These are phyloP conservation scores for Ilex aquifolium DNA, from an alignment of 257 asterid species.

Conservation along the genomic window DNA sequence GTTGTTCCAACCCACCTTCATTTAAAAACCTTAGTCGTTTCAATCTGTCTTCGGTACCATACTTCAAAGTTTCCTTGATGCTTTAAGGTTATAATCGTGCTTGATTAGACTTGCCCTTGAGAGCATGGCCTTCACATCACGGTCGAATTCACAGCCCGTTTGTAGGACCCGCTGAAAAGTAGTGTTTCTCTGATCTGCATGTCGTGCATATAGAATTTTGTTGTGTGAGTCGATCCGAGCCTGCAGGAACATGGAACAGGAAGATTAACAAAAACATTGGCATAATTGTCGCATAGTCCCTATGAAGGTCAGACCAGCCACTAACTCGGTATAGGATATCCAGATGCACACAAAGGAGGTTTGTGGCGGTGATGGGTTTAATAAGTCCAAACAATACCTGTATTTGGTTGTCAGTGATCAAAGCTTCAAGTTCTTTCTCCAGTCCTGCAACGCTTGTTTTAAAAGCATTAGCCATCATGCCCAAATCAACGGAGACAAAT, in stretches of 20 bases:
- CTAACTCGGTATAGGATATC: slow-evolving; percentile 22
- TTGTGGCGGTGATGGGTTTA: too few species aligned
- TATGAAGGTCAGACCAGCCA: too few species aligned
- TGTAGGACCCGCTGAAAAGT: slow-evolving; percentile 87
- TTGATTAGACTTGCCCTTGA: slow-evolving; percentile 85
- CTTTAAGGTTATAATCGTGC: slow-evolving; percentile 54
- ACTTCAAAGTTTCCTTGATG: slow-evolving; percentile 45
- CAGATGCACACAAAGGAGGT: slow-evolving; percentile 30
- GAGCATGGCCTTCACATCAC: slow-evolving; percentile 77
- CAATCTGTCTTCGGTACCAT: too few species aligned
- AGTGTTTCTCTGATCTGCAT: slow-evolving; percentile 91
- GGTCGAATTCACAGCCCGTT: slow-evolving; percentile 72
- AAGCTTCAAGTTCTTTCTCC: slow-evolving; percentile 91
- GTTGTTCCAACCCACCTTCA: too few species aligned
- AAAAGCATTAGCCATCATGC: slow-evolving; percentile 95
- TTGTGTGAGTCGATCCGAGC: slow-evolving; percentile 96
- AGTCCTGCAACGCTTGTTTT: slow-evolving; percentile 62
- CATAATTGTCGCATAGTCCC: background rate
- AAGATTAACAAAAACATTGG: background rate
- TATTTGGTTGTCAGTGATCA: slow-evolving; percentile 79
- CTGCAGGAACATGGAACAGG: slow-evolving; percentile 33
- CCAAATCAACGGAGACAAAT: slow-evolving; percentile 84
- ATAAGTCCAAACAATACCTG: slow-evolving; percentile 45
- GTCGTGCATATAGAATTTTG: slow-evolving; percentile 90
- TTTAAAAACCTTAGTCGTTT: too few species aligned